Conservation (phyloP, 2,329 filamentous ascomycete genomes). For the Pezicula rhizophila region DNA sequence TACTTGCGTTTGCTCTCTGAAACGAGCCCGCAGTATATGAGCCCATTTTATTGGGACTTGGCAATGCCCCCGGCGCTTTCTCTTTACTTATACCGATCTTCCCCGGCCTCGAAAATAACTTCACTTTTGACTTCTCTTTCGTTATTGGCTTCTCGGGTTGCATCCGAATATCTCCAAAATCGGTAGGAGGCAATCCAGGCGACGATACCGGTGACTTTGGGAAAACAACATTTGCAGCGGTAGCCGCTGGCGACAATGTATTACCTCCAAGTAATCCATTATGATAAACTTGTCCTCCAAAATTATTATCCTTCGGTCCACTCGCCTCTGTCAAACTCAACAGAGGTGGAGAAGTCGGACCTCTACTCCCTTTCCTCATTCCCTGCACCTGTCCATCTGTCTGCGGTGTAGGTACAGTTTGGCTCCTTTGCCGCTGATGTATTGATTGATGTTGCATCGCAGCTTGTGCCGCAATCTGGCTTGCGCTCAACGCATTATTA, state of each 20-base stretch:
- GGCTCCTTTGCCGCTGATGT: slow-evolving; percentile 58
- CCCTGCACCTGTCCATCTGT: slow-evolving; percentile 13
- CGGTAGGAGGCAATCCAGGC: slow-evolving; percentile 25
- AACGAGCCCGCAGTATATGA: slow-evolving; percentile 58
- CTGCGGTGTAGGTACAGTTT: slow-evolving; percentile 58
- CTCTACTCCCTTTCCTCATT: slow-evolving; percentile 25
- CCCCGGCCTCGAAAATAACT: slow-evolving; percentile 72
- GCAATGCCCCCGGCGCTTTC: slow-evolving; percentile 57
- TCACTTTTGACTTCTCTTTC: slow-evolving; percentile 71
- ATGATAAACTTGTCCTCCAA: slow-evolving; percentile 44
- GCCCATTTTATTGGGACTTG: slow-evolving; percentile 67
- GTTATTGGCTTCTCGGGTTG: slow-evolving; percentile 52
- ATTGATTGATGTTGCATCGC: slow-evolving; percentile 59
- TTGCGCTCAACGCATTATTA: slow-evolving; percentile 48
- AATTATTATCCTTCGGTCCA: slow-evolving; percentile 50
- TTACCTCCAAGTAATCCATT: slow-evolving; percentile 56
- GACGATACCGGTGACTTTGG: slow-evolving; percentile 40
- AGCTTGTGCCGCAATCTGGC: slow-evolving; percentile 74
- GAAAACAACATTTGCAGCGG: slow-evolving; percentile 69
- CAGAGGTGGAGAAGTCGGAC: slow-evolving; percentile 54
- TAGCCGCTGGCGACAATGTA: slow-evolving; percentile 59
- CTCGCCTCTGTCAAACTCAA: slow-evolving; percentile 61
- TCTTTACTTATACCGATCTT: slow-evolving; percentile 65
- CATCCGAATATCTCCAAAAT: slow-evolving; percentile 27
- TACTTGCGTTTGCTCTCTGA: slow-evolving; percentile 63